Base-by-base conservation (phyloP, 2,329 filamentous ascomycete species). In the Aphanoascus verrucosus region DNA sequence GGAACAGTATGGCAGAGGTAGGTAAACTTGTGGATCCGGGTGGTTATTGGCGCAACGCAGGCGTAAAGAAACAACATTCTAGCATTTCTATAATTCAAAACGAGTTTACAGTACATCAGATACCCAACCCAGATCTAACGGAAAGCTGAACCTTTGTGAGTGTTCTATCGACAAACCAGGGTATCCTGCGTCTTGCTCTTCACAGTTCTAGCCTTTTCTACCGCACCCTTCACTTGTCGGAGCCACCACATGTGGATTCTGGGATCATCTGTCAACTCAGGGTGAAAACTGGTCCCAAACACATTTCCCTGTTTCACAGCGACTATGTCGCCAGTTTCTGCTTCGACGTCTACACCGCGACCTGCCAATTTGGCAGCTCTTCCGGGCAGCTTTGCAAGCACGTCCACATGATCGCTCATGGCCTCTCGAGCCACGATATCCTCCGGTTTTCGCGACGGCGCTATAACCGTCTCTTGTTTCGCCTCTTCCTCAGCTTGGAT, bases 191-290 rank as follows among this genome's bases (percentile, higher is more conserved):
- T 35, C 20, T 53, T 35, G n/a, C 32, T 19, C 12, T 40, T n/a
- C 35, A 2, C 34, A 17, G 28, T 35, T 19, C 56, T 58, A 55
- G 63, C 60, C 55, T 59, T 62, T 40, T 61, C 60, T 53, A 71
- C 63, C 32, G 70, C 71, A 44, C 72, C 65, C 48, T 77, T 63
- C 32, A 88, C 85, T 69, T 91, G 81, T 61, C 78, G 73, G 65
- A 98, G 65, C 93, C 93, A 98, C 93, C 93, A 97, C 3, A 81
- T 77, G 69, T 98, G 93, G 64, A 97, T 94, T 53, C 93, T 79
- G 54, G 83, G 75, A 71, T 98, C 93, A 6, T 82, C 80, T 0
- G 91, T 97, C 67, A 98, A 69, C 69, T 98, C 93, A 0, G 93
- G 93, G 63, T 97, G 93, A 65, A 97, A 98, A 64, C 90, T 96